Conservation (phyloP, 2,329 filamentous ascomycete species). For the Macrophomina pseudophaseolina region DNA sequence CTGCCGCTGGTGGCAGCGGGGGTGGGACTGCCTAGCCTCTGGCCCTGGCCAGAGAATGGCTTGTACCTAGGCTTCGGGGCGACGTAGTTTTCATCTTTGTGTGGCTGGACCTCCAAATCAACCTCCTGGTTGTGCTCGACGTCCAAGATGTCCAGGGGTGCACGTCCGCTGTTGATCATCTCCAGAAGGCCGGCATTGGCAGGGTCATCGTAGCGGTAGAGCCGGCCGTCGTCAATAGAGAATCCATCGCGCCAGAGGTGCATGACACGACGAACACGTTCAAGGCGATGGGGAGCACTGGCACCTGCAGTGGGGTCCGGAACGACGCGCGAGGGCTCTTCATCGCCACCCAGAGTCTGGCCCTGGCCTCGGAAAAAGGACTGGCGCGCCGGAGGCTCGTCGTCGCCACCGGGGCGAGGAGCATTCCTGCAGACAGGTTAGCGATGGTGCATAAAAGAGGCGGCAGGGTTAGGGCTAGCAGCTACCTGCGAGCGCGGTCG, state of each 20-base stretch:
- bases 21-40: slow-evolving; percentile 77
- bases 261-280: slow-evolving; percentile 69
- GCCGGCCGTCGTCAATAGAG: slow-evolving; percentile 80
- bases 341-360: slow-evolving; percentile 79
- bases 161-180: slow-evolving; percentile 78
- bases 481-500: slow-evolving; percentile 52
- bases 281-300: slow-evolving; percentile 43
- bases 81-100: slow-evolving; percentile 76
- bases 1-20: slow-evolving; percentile 61
- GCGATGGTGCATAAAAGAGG: slow-evolving; percentile 16
- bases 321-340: slow-evolving; percentile 70
- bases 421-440: slow-evolving; percentile 59
- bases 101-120: slow-evolving; percentile 75
- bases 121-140: slow-evolving; percentile 76
- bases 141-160: slow-evolving; percentile 78
- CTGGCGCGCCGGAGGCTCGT: slow-evolving; percentile 54
- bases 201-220: slow-evolving; percentile 80
- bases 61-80: slow-evolving; percentile 75
- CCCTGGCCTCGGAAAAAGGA: slow-evolving; percentile 71
- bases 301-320: slow-evolving; percentile 60
- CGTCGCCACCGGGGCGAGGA: slow-evolving; percentile 61
- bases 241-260: slow-evolving; percentile 86
- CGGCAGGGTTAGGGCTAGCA: background rate
- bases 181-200: slow-evolving; percentile 72
- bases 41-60: slow-evolving; percentile 74